Conservation (phyloP, 257 asterid species). For the Striga asiatica region DNA sequence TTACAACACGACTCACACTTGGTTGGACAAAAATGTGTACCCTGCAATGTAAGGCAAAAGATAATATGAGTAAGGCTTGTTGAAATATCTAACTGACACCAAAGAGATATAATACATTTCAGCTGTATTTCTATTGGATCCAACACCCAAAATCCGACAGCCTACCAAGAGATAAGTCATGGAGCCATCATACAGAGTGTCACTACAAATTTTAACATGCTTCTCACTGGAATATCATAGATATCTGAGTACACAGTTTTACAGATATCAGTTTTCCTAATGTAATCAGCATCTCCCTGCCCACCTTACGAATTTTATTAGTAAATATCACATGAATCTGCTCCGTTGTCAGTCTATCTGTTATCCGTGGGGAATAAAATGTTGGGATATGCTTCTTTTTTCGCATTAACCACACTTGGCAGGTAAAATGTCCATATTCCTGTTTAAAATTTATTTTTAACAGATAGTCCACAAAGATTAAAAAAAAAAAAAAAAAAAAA, state of each 20-base stretch:
- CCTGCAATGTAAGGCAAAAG: slow-evolving; percentile 42
- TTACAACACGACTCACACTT: slow-evolving; percentile 76
- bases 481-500: neutral
- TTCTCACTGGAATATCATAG: neutral
- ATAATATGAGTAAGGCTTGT: slow-evolving; percentile 2
- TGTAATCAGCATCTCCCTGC: neutral
- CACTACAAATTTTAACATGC: too few relatives aligned
- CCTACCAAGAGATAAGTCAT: neutral
- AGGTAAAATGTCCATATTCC: neutral
- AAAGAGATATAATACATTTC: neutral
- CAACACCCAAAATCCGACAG: slow-evolving; percentile 8
- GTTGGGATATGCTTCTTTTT: neutral
- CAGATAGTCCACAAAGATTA: neutral
- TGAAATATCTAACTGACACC: neutral
- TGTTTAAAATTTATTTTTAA: neutral
- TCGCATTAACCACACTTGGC: neutral
- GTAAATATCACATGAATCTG: neutral
- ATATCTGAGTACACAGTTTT: slow-evolving; percentile 9
- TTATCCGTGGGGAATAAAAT: too few relatives aligned
- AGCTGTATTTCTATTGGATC: slow-evolving; percentile 4
- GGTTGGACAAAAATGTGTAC: slow-evolving; percentile 88
- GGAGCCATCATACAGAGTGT: slow-evolving; percentile 5
- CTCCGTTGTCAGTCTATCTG: neutral
- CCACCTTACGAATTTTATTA: neutral
- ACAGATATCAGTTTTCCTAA: neutral